These are phyloP conservation scores for Xylaria sp. DNA, from an alignment of 2,329 filamentous ascomycete species.

Conservation along the genomic window DNA sequence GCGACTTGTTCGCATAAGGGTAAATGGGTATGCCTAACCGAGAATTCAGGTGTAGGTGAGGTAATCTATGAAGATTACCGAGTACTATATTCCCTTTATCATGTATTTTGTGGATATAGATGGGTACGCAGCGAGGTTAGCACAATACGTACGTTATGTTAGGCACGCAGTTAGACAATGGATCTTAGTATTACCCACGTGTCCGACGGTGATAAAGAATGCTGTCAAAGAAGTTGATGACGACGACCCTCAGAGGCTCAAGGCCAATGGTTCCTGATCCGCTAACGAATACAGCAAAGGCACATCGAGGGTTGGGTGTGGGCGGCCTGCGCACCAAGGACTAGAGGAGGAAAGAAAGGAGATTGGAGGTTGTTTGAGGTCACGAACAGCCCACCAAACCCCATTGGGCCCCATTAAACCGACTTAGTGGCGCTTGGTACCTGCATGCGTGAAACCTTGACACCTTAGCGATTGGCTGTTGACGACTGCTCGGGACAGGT, in stretches of 20 bases:
- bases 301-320: background rate
- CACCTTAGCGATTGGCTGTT: slow-evolving; percentile 26
- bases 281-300: background rate
- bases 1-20: slow-evolving; percentile 9
- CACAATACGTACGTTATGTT: background rate
- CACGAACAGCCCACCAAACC: background rate
- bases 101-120: background rate
- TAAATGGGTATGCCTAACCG: background rate
- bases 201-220: background rate
- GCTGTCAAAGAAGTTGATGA: background rate
- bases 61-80: background rate
- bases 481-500: slow-evolving; percentile 18
- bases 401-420: background rate
- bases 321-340: slow-evolving; percentile 3
- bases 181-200: background rate
- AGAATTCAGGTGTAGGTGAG: background rate
- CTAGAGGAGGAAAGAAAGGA: background rate
- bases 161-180: slow-evolving; percentile 3
- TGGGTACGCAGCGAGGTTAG: background rate
- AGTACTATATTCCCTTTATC: background rate
- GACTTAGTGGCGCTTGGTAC: slow-evolving; percentile 30
- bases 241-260: background rate
- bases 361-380: slow-evolving; percentile 19
- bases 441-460: slow-evolving; percentile 35
- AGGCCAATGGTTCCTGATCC: background rate